These are phyloP conservation scores for Cornus kousa DNA, from an alignment of 148 eudicot genomes.

Conservation along the genomic window DNA sequence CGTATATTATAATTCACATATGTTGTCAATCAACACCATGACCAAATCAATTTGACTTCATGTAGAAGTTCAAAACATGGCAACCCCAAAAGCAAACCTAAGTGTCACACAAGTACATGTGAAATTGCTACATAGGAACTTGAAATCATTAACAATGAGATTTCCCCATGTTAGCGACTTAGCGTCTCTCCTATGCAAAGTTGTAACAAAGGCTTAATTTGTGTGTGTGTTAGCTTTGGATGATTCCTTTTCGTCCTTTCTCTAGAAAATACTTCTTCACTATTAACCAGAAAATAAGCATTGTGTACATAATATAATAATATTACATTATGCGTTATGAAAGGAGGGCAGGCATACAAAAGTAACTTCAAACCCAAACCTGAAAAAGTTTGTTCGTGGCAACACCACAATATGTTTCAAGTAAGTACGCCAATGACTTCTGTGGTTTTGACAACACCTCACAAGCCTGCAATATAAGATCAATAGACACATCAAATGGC, in stretches of 20 bases:
- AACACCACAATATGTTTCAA: conserved; percentile 79
- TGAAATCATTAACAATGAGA: not conserved
- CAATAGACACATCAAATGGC: conserved; percentile 4
- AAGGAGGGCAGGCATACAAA: not conserved
- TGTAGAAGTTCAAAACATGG: not conserved
- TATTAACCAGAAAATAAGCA: not conserved
- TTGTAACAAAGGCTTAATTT: not conserved
- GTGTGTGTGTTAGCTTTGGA: not conserved
- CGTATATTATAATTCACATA: not conserved
- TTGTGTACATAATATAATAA: too few relatives aligned
- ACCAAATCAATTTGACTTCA: not conserved
- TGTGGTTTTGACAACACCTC: conserved; percentile 90
- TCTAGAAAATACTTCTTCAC: not conserved
- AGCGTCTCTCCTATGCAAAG: too few relatives aligned
- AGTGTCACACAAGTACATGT: not conserved
- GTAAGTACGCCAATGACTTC: conserved; percentile 89
- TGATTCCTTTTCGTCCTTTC: not conserved
- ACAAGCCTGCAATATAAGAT: conserved; percentile 71
- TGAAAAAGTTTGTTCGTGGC: conserved; percentile 73
- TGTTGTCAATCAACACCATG: not conserved
- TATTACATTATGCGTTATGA: not conserved
- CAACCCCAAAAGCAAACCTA: not conserved
- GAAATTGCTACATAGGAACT: not conserved
- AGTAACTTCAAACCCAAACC: conserved; percentile 35
- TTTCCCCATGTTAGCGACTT: too few relatives aligned